These are phyloP conservation scores for Yarrowia sp. DNA, from an alignment of 805 yeast genomes.

Conservation along the genomic window DNA sequence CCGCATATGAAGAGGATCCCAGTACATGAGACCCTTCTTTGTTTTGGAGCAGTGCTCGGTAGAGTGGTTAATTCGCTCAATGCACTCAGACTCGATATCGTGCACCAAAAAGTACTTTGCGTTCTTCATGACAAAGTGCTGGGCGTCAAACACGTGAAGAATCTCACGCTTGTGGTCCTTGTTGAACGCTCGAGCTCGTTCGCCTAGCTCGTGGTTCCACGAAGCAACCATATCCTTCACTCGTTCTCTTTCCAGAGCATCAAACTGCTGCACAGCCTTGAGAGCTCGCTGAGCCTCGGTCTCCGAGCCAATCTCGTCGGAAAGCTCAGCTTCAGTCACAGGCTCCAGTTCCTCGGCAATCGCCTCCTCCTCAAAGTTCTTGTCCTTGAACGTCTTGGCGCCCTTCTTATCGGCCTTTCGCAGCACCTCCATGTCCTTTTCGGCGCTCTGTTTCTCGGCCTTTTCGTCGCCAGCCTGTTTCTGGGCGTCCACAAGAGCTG, in stretches of 20 bases:
- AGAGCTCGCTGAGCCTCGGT: slow-evolving; percentile 20
- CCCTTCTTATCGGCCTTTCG: slow-evolving; percentile 20
- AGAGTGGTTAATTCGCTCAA: slow-evolving; percentile 27
- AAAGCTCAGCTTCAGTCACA: background rate
- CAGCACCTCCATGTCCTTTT: slow-evolving; percentile 12
- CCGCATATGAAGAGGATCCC: slow-evolving; percentile 28
- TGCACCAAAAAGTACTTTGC: slow-evolving; percentile 30
- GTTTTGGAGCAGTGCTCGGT: slow-evolving; percentile 28
- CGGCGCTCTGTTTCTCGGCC: slow-evolving; percentile 23
- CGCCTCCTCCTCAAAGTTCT: slow-evolving; percentile 30
- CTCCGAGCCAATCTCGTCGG: slow-evolving; percentile 22
- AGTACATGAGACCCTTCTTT: slow-evolving; percentile 29
- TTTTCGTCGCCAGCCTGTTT: slow-evolving; percentile 20
- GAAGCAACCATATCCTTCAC: slow-evolving; percentile 15
- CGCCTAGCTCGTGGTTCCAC: slow-evolving; percentile 25
- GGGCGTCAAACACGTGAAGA: slow-evolving; percentile 28
- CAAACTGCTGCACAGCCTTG: slow-evolving; percentile 28
- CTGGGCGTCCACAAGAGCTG: background rate
- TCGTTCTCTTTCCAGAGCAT: slow-evolving; percentile 12
- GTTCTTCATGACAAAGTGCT: slow-evolving; percentile 17
- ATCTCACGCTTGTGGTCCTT: slow-evolving; percentile 14
- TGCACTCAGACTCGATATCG: slow-evolving; percentile 30
- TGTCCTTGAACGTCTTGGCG: slow-evolving; percentile 27
- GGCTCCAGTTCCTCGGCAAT: slow-evolving; percentile 17
- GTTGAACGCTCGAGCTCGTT: slow-evolving; percentile 20